Evolutionary conservation across 164 flowering plant genomes (phyloP).

Genomic region (Aristolochia californica): DNA sequence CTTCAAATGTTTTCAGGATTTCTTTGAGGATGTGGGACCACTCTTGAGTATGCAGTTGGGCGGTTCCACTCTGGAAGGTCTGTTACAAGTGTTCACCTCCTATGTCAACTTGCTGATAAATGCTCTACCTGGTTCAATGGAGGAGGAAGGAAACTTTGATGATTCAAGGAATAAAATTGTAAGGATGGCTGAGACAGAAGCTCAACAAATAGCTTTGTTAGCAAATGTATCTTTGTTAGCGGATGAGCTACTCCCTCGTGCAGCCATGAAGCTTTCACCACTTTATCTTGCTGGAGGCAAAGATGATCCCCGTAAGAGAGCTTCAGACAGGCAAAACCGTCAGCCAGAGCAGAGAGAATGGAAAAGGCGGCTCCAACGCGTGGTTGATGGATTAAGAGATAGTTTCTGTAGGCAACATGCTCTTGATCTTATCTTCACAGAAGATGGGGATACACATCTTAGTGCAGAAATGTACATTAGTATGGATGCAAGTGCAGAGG

Average conservation of each 20-base stretch:
- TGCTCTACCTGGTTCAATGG: slow-evolving; percentile 84
- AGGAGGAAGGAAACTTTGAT: slow-evolving; percentile 72
- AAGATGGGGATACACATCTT: slow-evolving; percentile 80
- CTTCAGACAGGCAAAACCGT: slow-evolving; percentile 65
- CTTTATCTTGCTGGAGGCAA: slow-evolving; percentile 27
- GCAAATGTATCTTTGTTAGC: slow-evolving; percentile 92
- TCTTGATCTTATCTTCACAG: slow-evolving; percentile 85
- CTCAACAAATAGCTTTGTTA: slow-evolving; percentile 83
- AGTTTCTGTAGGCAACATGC: slow-evolving; percentile 93
- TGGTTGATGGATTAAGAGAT: slow-evolving; percentile 77
- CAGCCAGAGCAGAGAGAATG: slow-evolving; percentile 95
- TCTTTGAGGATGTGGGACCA: slow-evolving; percentile 97
- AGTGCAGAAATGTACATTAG: slow-evolving; percentile 76
- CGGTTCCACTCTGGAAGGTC: slow-evolving; percentile 73
- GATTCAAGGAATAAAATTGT: slow-evolving; percentile 71
- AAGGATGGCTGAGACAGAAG: slow-evolving; percentile 80
- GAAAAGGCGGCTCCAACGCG: slow-evolving; percentile 68
- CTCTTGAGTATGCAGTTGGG: slow-evolving; percentile 83
- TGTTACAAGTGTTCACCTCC: slow-evolving; percentile 70
- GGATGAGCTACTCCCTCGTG: slow-evolving; percentile 95
- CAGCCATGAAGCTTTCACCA: slow-evolving; percentile 71
- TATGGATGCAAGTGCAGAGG: slow-evolving; percentile 64
- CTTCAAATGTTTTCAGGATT: slow-evolving; percentile 39
- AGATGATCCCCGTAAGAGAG: slow-evolving; percentile 52
- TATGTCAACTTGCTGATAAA: slow-evolving; percentile 71